phyloP scores from a whole-genome alignment of 805 yeast genomes.

The Saturnispora mendoncae region DNA sequence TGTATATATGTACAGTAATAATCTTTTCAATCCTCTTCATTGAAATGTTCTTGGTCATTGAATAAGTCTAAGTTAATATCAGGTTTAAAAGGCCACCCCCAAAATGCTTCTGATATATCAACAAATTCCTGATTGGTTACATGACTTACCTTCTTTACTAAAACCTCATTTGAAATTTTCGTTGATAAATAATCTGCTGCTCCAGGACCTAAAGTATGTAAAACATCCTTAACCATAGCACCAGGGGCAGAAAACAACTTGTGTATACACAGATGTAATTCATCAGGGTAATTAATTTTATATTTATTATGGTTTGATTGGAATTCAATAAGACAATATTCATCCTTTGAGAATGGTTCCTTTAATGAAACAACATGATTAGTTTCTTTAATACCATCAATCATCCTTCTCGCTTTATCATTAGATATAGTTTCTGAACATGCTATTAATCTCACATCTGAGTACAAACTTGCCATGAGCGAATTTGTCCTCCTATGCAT shows the following conservation, averaged over 20 bases:
- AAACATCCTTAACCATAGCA: slow-evolving; percentile 35
- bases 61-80: slow-evolving; percentile 22
- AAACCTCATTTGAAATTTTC: slow-evolving; percentile 30
- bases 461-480: slow-evolving; percentile 53
- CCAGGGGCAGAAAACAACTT: slow-evolving; percentile 41
- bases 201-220: slow-evolving; percentile 70
- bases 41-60: slow-evolving; percentile 9
- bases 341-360: slow-evolving; percentile 15
- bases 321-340: slow-evolving; percentile 26
- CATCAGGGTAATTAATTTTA: slow-evolving; percentile 34
- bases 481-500: slow-evolving; percentile 52
- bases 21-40: slow-evolving; percentile 1
- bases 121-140: slow-evolving; percentile 50
- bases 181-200: slow-evolving; percentile 45
- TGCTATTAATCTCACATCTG: slow-evolving; percentile 53
- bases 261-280: slow-evolving; percentile 60
- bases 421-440: slow-evolving; percentile 21
- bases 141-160: slow-evolving; percentile 38
- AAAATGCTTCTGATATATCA: slow-evolving; percentile 42
- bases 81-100: slow-evolving; percentile 81
- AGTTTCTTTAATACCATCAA: slow-evolving; percentile 4
- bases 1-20: not conserved
- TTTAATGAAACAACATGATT: slow-evolving; percentile 21
- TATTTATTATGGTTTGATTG: slow-evolving; percentile 25
- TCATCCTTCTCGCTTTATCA: slow-evolving; percentile 12